Percentiles rank a stretch among this genome's conserved stretches.
Evolutionary conservation across 2,329 filamentous ascomycete genomes (phyloP).

Genomic region (Claviceps fusiformis): DNA sequence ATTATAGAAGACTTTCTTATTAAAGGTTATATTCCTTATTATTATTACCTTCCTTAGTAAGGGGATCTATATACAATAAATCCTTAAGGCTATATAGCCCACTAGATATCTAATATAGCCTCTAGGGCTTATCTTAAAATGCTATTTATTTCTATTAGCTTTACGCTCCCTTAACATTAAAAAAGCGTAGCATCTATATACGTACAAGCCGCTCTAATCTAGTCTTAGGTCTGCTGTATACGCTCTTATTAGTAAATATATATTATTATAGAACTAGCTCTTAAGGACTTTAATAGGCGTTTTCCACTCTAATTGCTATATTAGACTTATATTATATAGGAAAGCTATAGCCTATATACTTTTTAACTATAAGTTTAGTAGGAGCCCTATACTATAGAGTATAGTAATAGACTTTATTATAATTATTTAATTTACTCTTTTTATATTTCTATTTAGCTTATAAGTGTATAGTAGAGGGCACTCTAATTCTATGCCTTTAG

Average conservation of each 20-base stretch:
- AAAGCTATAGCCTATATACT: not conserved
- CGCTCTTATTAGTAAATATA: not conserved
- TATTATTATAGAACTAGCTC: not conserved
- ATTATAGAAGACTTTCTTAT: not conserved
- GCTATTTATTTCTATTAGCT: not conserved
- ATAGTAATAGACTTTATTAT: not conserved
- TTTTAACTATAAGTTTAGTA: not conserved
- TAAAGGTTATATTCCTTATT: not conserved
- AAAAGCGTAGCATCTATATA: not conserved
- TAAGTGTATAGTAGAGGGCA: not conserved
- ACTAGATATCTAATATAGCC: not conserved
- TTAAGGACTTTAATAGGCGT: not conserved
- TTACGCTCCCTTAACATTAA: not conserved
- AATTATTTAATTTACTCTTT: not conserved
- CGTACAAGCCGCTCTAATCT: not conserved
- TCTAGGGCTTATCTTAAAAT: not conserved
- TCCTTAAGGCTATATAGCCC: not conserved
- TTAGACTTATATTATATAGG: not conserved
- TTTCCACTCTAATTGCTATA: not conserved
- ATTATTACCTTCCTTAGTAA: not conserved
- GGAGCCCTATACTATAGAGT: not conserved
- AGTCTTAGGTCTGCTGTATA: not conserved
- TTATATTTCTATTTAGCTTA: not conserved
- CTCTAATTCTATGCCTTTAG: not conserved
- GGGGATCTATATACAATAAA: not conserved